Conservation (phyloP, 192 early-diverging fungal genomes). For the Entomortierella lignicola region DNA sequence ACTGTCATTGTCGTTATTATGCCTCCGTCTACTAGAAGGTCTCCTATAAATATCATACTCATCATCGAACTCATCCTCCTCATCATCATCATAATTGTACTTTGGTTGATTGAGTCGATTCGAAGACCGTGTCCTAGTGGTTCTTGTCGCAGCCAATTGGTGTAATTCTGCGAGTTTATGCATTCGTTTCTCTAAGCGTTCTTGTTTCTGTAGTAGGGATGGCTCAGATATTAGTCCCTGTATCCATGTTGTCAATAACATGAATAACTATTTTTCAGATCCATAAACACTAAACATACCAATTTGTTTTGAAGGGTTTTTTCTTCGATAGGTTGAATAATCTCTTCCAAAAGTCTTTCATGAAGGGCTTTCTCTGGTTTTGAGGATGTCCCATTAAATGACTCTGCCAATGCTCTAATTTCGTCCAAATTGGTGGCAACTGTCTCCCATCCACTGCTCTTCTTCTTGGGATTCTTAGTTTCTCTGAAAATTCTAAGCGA, state of each 20-base stretch:
- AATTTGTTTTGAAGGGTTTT: conserved; percentile 16
- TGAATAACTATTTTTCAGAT: background rate
- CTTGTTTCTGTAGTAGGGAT: conserved; percentile 21
- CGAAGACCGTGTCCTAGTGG: conserved; percentile 44
- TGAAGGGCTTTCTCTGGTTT: conserved; percentile 31
- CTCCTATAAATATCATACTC: conserved; percentile 27
- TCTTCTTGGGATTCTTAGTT: conserved; percentile 34
- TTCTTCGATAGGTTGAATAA: conserved; percentile 35
- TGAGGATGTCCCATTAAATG: conserved; percentile 15
- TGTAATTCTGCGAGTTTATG: conserved; percentile 29
- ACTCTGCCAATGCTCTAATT: conserved; percentile 14
- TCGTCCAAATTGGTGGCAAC: conserved; percentile 34
- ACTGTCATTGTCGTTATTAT: background rate
- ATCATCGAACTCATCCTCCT: conserved; percentile 42
- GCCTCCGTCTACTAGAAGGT: conserved; percentile 28
- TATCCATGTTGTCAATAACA: background rate
- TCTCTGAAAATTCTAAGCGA: conserved; percentile 38
- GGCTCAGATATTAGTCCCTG: background rate
- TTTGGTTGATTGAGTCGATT: conserved; percentile 38
- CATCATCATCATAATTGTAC: conserved; percentile 45
- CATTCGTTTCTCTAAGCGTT: conserved; percentile 29
- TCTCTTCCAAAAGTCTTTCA: conserved; percentile 22
- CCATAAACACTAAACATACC: conserved; percentile 8
- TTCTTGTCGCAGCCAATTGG: conserved; percentile 40
- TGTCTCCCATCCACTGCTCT: conserved; percentile 40